Evolutionary conservation across 192 early-diverging fungal species (phyloP), one percentile per base, ranked within the genome.

Genomic region (Backusella circina): DNA sequence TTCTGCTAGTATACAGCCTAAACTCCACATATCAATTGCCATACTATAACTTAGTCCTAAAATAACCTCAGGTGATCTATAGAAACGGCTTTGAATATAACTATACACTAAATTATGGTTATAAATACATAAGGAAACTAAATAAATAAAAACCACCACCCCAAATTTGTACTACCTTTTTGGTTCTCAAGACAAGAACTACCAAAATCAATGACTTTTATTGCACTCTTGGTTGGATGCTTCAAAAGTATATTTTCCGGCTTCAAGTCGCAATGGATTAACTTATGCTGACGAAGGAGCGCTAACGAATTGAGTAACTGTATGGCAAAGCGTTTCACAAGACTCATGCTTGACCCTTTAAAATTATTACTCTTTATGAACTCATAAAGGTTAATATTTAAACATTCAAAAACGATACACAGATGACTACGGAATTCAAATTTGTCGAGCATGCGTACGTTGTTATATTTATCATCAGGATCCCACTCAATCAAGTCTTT

Each of bases 171-270:
- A 50, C 3, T 65, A 77, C 71, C 70, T 41, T 41, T 92, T 80
- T 98, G 96, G 51, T 88, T 86, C 81, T 96, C 93, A 32, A 93
- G 91, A 81, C 96, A 98, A 79, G 91, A 93, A 76, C 92, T 94
- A 32, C 96, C 96, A 76, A 98, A 95, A 82, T 98, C 96, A 82
- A 98, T 98, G 32, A 98, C 95, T 86, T 98, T 98, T 81, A 98
- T 94, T 35, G 82, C 85, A 37, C 88, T 89, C 28, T 84, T 84
- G 35, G 85, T 84, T 15, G 91, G 88, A 65, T 90, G 87, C 54
- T 87, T 88, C 18, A 97, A 80, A 61, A 97, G 70, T 9, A 97
- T 88, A 80, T 97, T 97, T 87, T 97, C 96, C 0, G 95, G 96
- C 75, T 98, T 98, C 75, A 98, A 85, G 81, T 98, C 96, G 61